Conservation (phyloP, 129 eudicot species). For the Glebionis coronaria region DNA sequence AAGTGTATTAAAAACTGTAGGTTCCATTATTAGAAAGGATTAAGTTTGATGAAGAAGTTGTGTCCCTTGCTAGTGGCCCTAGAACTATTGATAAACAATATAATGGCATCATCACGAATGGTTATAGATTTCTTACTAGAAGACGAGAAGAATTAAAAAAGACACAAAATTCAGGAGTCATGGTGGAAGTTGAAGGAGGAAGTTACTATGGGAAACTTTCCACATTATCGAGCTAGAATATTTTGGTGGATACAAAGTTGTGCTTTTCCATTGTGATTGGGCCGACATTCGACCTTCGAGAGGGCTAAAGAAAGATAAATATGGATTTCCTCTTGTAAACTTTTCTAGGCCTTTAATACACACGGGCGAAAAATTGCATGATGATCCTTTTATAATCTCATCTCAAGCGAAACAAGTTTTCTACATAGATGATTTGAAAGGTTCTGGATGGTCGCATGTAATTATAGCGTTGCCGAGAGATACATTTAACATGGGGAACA, state of each 20-base stretch:
- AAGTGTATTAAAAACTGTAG: no score
- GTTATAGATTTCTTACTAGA: no score
- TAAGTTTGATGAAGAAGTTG: background rate
- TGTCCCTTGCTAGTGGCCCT: background rate
- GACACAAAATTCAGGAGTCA: no score
- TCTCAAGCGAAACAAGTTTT: background rate
- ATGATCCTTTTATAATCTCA: background rate
- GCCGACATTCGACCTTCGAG: no score
- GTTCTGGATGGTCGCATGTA: no score
- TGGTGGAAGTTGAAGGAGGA: slow-evolving; percentile 1
- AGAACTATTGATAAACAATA: background rate
- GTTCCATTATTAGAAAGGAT: background rate
- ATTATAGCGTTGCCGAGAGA: no score
- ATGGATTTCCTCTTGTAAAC: background rate
- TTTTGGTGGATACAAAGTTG: background rate
- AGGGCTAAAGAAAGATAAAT: no score
- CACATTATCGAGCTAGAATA: background rate
- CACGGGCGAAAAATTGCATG: background rate
- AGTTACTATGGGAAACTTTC: background rate
- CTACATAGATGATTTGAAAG: no score
- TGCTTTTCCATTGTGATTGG: background rate
- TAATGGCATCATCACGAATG: background rate
- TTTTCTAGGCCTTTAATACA: background rate
- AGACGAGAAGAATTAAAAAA: no score
- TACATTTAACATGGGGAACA: background rate